Percentiles rank a stretch among this genome's conserved stretches.
These are phyloP conservation scores for Podosphaera fusca DNA, from an alignment of 2,329 filamentous ascomycete genomes.

Conservation along the genomic window DNA sequence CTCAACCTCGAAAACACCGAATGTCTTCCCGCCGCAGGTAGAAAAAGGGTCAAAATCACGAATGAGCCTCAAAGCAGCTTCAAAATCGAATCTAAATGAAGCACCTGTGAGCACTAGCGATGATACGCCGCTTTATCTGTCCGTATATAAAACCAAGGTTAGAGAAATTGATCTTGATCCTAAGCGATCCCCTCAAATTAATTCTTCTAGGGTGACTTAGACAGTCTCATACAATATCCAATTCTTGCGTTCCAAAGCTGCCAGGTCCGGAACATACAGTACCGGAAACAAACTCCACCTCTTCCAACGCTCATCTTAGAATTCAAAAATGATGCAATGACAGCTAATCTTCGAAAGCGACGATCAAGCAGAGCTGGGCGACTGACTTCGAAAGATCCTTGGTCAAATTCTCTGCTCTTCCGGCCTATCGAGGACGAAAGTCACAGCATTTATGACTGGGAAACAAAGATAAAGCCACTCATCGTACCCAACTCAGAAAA, in stretches of 20 bases:
- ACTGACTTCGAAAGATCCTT: slow-evolving; percentile 18
- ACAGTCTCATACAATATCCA: slow-evolving; percentile 14
- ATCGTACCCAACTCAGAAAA: slow-evolving; percentile 8
- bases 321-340: slow-evolving; percentile 25
- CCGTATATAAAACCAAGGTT: slow-evolving; percentile 18
- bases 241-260: slow-evolving; percentile 15
- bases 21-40: slow-evolving; percentile 19
- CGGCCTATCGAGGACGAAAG: slow-evolving; percentile 29
- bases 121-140: slow-evolving; percentile 11
- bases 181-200: neutral
- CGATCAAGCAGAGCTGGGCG: slow-evolving; percentile 39
- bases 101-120: slow-evolving; percentile 4
- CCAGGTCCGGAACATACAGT: slow-evolving; percentile 29
- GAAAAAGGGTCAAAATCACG: neutral
- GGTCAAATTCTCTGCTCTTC: slow-evolving; percentile 27
- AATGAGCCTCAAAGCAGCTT: slow-evolving; percentile 3
- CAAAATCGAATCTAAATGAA: slow-evolving; percentile 14
- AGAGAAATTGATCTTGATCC: neutral
- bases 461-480: slow-evolving; percentile 19
- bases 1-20: slow-evolving; percentile 21
- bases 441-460: slow-evolving; percentile 34
- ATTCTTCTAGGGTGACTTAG: slow-evolving; percentile 15
- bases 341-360: slow-evolving; percentile 38
- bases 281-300: slow-evolving; percentile 36
- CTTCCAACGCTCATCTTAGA: slow-evolving; percentile 35